Percentiles rank a stretch among this genome's conserved stretches.
These are phyloP conservation scores for Teunomyces tritomae DNA, from an alignment of 805 yeast species.

Conservation along the genomic window DNA sequence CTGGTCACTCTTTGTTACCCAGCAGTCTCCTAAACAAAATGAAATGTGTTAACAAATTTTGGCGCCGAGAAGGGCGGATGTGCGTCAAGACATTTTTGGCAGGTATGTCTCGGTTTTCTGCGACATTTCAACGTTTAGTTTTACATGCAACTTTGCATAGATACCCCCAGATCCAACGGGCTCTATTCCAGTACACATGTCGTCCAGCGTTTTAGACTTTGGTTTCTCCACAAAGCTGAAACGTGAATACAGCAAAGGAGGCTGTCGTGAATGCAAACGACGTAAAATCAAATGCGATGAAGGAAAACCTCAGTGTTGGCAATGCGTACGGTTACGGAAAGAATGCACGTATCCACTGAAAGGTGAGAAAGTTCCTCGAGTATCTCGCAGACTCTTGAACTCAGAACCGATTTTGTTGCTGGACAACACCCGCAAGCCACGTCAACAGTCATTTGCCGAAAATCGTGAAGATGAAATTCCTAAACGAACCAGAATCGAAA, in stretches of 20 bases:
- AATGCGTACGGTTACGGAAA: conserved; percentile 31
- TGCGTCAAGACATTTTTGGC: conserved; percentile 4
- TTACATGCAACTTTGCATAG: neutral
- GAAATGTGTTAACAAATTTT: no score
- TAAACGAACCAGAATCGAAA: neutral
- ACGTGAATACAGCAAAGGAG: conserved; percentile 34
- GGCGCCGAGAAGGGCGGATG: neutral
- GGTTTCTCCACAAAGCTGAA: conserved; percentile 8
- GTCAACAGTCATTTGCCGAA: neutral
- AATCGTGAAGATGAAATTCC: neutral
- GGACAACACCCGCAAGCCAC: neutral
- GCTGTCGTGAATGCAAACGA: conserved; percentile 43
- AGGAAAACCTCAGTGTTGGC: conserved; percentile 33
- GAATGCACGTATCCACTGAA: conserved; percentile 34
- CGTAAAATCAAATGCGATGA: conserved; percentile 44
- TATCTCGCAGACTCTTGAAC: conserved; percentile 13
- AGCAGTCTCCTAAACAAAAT: no score
- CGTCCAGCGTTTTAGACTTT: conserved; percentile 13
- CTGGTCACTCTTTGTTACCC: no score
- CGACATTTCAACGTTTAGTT: conserved; percentile 1
- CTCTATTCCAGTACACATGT: conserved; percentile 6
- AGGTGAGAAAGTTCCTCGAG: conserved; percentile 37
- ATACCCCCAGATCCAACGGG: conserved; percentile 1
- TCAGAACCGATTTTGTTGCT: neutral
- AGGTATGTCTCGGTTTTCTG: neutral